Base-by-base conservation (phyloP, 441 rosid species). In the Melastoma candidum region DNA sequence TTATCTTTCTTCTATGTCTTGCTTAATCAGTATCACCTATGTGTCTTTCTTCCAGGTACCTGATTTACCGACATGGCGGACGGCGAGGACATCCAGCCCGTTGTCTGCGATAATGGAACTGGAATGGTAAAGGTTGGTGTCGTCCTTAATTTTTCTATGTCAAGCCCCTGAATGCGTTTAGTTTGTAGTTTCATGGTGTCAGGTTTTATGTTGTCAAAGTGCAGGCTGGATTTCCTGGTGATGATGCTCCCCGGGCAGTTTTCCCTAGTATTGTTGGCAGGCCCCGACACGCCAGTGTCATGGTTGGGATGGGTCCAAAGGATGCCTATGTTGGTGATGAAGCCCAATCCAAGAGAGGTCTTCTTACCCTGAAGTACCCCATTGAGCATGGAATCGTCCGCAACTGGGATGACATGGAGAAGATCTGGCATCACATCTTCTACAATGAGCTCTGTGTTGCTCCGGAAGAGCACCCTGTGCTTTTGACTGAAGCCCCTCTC, bases 331-430 rank as follows among this genome's bases (percentile, higher is more conserved):
- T 74, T 13, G 81, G 84, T 54, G 81, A 82, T 17, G 83, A 79
- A 68, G 85, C 83, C 46, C 83, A 77, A 46, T 74, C 83, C 0
- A 77, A 74, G 46, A 68, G 82, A 63, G 89, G 85, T 68, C 71
- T 79, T 24, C 65, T 82, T 27, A 75, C 77, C 54, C 71, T 77
- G 75, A 77, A 77, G 54, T 82, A 77, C 53, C 89, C 83, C 4
- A 79, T 82, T 45, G 85, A 79, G 59, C 83, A 82, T 11, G 85
- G 85, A 48, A 79, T 79, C 46, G 85, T 79, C 3, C 77, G 82
- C 77, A 76, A 80, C 71, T 82, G 85, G 89, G 89, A 82, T 48
- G 85, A 76, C 49, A 79, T 82, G 83, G 89, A 79, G 59, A 79
- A 76, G 69, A 75, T 77, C 54, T 74, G 78, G 75, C 79, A 82